Conservation (phyloP, 768 basidiomycete species). For the Lentinula lateritia region DNA sequence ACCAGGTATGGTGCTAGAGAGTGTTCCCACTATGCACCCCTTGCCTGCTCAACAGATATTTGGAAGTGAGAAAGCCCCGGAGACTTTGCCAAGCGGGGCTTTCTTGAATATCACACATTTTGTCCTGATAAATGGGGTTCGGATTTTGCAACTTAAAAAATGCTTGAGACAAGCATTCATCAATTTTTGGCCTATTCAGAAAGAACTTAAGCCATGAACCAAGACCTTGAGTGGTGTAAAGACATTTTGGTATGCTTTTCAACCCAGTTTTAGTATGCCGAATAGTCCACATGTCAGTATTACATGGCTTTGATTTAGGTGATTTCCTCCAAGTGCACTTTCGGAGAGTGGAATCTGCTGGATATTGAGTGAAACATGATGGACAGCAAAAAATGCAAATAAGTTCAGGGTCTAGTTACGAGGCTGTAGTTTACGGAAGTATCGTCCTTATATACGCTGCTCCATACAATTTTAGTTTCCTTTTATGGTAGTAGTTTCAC, state of each 20-base stretch:
- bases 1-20: too few relatives aligned
- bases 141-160: constrained; percentile 8
- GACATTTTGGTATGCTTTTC: constrained; percentile 13
- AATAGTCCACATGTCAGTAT: constrained; percentile 15
- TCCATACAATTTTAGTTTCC: too few relatives aligned
- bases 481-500: too few relatives aligned
- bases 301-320: constrained; percentile 13
- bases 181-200: constrained; percentile 18
- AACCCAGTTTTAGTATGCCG: constrained; percentile 10
- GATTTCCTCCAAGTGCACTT: constrained; percentile 14
- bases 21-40: too few relatives aligned
- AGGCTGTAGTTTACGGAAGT: too few relatives aligned
- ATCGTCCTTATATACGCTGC: too few relatives aligned
- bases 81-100: constrained; percentile 21
- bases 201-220: constrained; percentile 23
- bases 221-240: constrained; percentile 21
- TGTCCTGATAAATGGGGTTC: neutral
- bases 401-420: constrained; percentile 19
- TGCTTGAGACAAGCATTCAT: constrained; percentile 12
- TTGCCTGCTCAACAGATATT: constrained; percentile 15
- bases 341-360: constrained; percentile 9
- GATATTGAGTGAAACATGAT: constrained; percentile 17
- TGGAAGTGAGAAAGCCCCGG: constrained; percentile 7
- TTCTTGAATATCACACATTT: constrained; percentile 18
- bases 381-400: constrained; percentile 19